Evolutionary conservation across 1,284 basidiomycete genomes (phyloP), one percentile per base, ranked within the genome.

Genomic region (Papiliotrema laurentii): DNA sequence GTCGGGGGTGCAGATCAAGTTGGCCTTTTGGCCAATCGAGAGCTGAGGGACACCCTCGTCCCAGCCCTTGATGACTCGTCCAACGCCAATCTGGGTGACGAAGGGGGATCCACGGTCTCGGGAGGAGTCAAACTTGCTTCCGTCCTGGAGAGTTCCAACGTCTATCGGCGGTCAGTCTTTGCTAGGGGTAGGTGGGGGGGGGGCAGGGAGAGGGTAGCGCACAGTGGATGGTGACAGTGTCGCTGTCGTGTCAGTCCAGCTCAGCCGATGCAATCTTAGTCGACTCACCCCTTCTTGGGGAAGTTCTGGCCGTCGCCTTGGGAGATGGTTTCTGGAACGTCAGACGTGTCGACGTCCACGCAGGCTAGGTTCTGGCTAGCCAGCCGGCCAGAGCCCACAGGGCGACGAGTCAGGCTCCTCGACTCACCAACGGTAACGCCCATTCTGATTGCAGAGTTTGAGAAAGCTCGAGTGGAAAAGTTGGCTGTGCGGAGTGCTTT

Each of bases 1-100:
- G 54, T 60, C 58, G 37, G 64, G 69, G 34, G 68, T 66, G 52
- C 62, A 67, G 60, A 76, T 85, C 44, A 92, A 73, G 43, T 73
- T 66, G 35, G 89, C 89, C 74, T 86, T 89, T 73, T 87, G 71
- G 55, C 87, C 87, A 34, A 89, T 39, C 22, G 87, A 89, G 44
- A 66, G 56, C 54, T 66, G 59, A 43, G 56, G 53, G 33, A 68
- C 64, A 87, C 89, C 88, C 74, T 91, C 88, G 67, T 93, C 89
- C 89, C 89, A 93, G 36, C 89, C 89, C 54, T 65, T 60, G 49
- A 60, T 60, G 46, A 63, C 61, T 52, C 59, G 61, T 47, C 61
- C 85, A 39, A 83, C 77, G 48, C 87, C 60, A 59, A 93, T 91
- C 64, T 79, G 68, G 21, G 86, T 89, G 63, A 77, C 69, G 73